phyloP scores from a whole-genome alignment of 768 basidiomycete genomes.

The Agaricus sinodeliciosus region DNA sequence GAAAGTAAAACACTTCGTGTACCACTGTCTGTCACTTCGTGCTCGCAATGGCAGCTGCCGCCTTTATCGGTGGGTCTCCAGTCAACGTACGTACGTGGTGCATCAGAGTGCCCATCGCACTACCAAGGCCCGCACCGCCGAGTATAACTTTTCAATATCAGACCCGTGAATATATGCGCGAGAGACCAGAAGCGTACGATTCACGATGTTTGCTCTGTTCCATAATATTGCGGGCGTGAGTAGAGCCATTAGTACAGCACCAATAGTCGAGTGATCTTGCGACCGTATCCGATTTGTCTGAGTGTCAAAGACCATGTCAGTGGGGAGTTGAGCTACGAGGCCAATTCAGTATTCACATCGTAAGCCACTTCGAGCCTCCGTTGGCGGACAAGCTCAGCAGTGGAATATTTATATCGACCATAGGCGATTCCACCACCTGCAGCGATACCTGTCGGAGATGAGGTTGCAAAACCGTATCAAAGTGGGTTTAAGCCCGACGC shows the following conservation, averaged over 20 bases:
- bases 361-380: constrained; percentile 49
- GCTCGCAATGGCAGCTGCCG: constrained; percentile 5
- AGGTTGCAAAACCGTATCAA: constrained; percentile 4
- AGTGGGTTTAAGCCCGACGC: constrained; percentile 1
- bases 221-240: constrained; percentile 67
- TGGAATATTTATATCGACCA: constrained; percentile 49
- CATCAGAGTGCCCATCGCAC: constrained; percentile 48
- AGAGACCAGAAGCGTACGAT: constrained; percentile 35
- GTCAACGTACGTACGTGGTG: constrained; percentile 49
- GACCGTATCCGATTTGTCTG: constrained; percentile 54
- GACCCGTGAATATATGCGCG: background rate
- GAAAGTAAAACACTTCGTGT: background rate
- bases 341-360: constrained; percentile 35
- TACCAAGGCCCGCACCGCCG: constrained; percentile 66
- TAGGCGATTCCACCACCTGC: constrained; percentile 56
- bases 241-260: constrained; percentile 55
- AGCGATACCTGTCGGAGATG: constrained; percentile 32
- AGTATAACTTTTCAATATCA: constrained; percentile 46
- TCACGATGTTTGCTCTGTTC: constrained; percentile 56
- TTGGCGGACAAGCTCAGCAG: constrained; percentile 38
- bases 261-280: constrained; percentile 75
- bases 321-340: background rate
- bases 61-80: constrained; percentile 43
- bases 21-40: background rate
- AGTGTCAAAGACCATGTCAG: background rate